Conservation (phyloP, 2,329 filamentous ascomycete genomes). For the Aspergillus hortae region DNA sequence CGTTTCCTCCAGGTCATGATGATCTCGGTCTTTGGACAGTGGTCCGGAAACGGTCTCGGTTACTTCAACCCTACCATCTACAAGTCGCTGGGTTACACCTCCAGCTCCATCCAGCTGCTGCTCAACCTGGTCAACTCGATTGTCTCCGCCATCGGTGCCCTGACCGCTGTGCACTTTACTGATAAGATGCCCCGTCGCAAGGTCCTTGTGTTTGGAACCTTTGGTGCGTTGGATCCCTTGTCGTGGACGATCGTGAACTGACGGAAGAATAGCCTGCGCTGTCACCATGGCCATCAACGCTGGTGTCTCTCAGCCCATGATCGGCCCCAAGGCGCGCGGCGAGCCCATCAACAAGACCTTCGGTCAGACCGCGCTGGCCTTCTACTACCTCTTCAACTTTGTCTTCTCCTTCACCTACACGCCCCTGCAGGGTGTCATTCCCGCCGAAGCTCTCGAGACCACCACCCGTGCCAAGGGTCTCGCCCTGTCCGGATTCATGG, state of each 20-base stretch:
- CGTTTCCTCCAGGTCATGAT: conserved; percentile 7
- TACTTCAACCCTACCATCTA: conserved; percentile 9
- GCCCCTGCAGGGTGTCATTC: conserved; percentile 48
- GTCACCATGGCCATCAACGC: conserved; percentile 45
- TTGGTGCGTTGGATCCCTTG: conserved; percentile 20
- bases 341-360: conserved; percentile 34
- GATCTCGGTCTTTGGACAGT: conserved; percentile 9
- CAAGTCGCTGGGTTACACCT: conserved; percentile 20
- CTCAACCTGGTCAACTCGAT: conserved; percentile 49
- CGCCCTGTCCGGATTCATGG: conserved; percentile 45
- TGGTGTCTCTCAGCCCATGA: conserved; percentile 41
- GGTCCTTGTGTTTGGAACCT: conserved; percentile 45
- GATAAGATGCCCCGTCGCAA: conserved; percentile 48
- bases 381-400: conserved; percentile 51
- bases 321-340: conserved; percentile 7
- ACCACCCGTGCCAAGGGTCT: conserved; percentile 49
- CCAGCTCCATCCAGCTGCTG: conserved; percentile 37
- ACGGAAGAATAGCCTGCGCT: conserved; percentile 30
- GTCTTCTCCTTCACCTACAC: conserved; percentile 52
- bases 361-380: conserved; percentile 44
- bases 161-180: conserved; percentile 42
- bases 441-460: conserved; percentile 48
- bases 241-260: neutral
- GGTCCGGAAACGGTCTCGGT: conserved; percentile 9
- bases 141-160: conserved; percentile 45